phyloP scores from a whole-genome alignment of 2,329 filamentous ascomycete genomes.

The Epichloe aotearoae region DNA sequence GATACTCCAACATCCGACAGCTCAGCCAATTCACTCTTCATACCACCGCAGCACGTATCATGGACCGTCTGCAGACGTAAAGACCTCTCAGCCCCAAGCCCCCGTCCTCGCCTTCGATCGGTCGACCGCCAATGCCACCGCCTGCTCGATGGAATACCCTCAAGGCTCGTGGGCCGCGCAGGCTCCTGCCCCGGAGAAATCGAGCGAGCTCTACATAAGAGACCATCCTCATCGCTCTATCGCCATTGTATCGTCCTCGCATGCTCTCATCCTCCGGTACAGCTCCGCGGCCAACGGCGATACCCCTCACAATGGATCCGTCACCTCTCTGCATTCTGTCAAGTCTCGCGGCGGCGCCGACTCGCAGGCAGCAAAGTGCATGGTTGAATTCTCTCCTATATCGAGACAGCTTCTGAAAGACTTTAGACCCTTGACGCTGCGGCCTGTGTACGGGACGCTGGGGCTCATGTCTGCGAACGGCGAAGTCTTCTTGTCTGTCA shows the following conservation, averaged over 20 bases:
- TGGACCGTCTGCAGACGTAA: slow-evolving; percentile 10
- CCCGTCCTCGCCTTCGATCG: slow-evolving; percentile 5
- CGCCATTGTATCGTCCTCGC: slow-evolving; percentile 65
- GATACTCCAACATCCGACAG: neutral
- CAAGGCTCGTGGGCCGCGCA: slow-evolving; percentile 32
- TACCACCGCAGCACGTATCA: slow-evolving; percentile 3
- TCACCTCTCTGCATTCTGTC: slow-evolving; percentile 36
- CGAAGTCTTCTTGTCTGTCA: slow-evolving; percentile 84
- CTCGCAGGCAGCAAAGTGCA: slow-evolving; percentile 49
- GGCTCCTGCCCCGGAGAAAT: slow-evolving; percentile 39
- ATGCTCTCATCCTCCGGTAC: slow-evolving; percentile 76
- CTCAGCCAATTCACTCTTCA: neutral
- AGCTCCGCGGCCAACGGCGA: slow-evolving; percentile 49
- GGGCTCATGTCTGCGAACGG: slow-evolving; percentile 72
- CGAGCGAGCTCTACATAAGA: slow-evolving; percentile 70
- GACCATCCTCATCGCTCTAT: slow-evolving; percentile 81
- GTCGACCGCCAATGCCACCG: slow-evolving; percentile 5
- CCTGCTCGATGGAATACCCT: slow-evolving; percentile 32
- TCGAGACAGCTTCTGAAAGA: slow-evolving; percentile 55
- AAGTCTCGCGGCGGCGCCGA: slow-evolving; percentile 31
- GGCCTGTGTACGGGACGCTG: slow-evolving; percentile 72
- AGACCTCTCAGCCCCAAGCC: neutral
- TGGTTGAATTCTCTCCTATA: slow-evolving; percentile 70
- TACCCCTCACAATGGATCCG: slow-evolving; percentile 42
- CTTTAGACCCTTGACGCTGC: slow-evolving; percentile 61